Base-by-base conservation (phyloP, 768 basidiomycete species). In the Leccinum subgranulosum region DNA sequence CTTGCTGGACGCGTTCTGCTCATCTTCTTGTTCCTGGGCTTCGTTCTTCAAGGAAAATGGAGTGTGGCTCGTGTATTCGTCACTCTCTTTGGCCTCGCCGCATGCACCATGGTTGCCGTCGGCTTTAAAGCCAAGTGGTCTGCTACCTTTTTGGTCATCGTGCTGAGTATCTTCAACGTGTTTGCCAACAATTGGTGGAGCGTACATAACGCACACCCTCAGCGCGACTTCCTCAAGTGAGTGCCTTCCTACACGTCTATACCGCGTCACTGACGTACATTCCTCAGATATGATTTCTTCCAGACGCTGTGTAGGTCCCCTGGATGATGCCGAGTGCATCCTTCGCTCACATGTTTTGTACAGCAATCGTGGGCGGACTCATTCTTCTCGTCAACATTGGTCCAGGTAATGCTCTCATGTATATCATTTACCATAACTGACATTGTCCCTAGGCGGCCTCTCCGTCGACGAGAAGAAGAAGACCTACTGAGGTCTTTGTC, bases 61-160 rank as follows among this genome's bases (percentile, higher is more conserved):
- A 89, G 82, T 64, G 79, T 98, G 65, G 82, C 81, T 17, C 90
- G 96, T 59, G 81, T 94, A 4, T 77, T 98, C 57, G 88, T 98
- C 53, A 94, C 93, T 21, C 79, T 98, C 58, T 74, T 98, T 58
- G 97, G 97, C 55, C 81, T 99, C 46, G 89, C 82, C 14, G 94
- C 95, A 4, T 98, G 97, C 69, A 75, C 84, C 68, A 98, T 96
- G 92, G 95, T 99, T 49, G 97, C 95, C 10, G 82, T 98, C 60
- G 97, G 97, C 47, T 98, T 98, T 86, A 98, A 98, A 77, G 96
- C 97, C 66, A 98, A 98, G 77, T 97, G 94, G 92, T 94, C 92
- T 14, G 96, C 96, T 3, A 84, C 87, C 12, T 98, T 98, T 85
- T 84, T 99, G 59, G 95, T 98, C 58, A 74, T 97, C 61, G 81